Evolutionary conservation across 345 rosid genomes (phyloP), one percentile per base, ranked within the genome.

Genomic region (Aethionema arabicum): DNA sequence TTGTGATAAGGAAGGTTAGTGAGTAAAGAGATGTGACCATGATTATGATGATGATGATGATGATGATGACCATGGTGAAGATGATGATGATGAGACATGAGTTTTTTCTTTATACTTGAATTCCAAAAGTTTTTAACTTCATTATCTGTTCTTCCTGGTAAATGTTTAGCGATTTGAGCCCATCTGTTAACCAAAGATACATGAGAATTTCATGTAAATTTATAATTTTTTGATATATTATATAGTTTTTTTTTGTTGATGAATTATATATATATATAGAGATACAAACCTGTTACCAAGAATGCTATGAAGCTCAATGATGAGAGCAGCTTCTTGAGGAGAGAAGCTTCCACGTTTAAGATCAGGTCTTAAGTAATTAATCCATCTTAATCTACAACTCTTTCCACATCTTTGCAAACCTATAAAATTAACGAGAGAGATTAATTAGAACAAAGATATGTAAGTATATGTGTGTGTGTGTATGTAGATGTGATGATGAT

Each of bases 331-430:
- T 78, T 93, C 97, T 57, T 87, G 95, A 39, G 90, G 87, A 60
- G 99, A 87, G 77, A 93, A 93, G 76, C 92, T 87, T 52, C 99
- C 99, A 43, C 97, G 90, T 72, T 93, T 93, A 16, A 93, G 76
- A 69, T 93, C 97, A 9, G 99, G 99, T 52, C 99, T 69, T 8
- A 93, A 76, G 69, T 93, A 93, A 67, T 93, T 92, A 70, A 92
- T 92, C 98, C 98, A 92, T 73, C 97, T 79, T 52, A 92, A 69
- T 54, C 99, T 90, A 81, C 99, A 93, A 55, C 99, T 93, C 82
- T 90, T 93, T 16, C 99, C 99, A 74, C 99, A 93, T 78, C 99
- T 82, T 56, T 90, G 89, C 41, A 93, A 72, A 13, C 99, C 99
- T 93, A 72, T 35, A 61, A 12, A 32, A 46, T 35, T 44, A 57